A percentile compares a stretch with the other conserved stretches of the same genome.
phyloP scores from a whole-genome alignment of 2,329 filamentous ascomycete genomes.

The Aspergillus nomiae region DNA sequence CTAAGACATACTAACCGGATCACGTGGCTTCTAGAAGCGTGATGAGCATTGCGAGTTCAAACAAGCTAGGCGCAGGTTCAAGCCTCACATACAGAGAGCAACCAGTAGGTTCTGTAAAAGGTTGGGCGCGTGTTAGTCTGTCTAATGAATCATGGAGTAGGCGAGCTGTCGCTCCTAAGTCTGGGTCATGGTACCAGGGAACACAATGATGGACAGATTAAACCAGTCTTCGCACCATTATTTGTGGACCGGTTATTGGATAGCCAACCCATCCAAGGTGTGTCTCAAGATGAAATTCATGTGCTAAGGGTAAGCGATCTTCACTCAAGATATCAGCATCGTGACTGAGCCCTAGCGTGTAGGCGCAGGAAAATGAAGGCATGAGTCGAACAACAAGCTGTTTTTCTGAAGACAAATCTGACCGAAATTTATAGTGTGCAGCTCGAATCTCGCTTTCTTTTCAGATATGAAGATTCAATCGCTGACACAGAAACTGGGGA shows the following conservation, averaged over 20 bases:
- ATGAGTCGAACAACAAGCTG: background rate
- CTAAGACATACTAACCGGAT: background rate
- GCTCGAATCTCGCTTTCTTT: constrained; percentile 1
- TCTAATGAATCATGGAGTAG: background rate
- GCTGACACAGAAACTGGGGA: background rate
- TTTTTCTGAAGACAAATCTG: background rate
- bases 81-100: background rate
- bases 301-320: background rate
- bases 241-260: background rate
- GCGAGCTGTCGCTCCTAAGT: background rate
- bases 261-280: background rate
- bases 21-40: background rate
- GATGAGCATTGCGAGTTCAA: constrained; percentile 1
- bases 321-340: no score
- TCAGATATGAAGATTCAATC: background rate
- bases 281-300: no score
- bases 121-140: background rate
- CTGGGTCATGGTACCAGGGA: background rate
- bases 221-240: background rate
- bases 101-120: background rate
- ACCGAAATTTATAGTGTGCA: background rate
- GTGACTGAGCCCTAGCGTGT: background rate
- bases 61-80: background rate
- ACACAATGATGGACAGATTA: background rate
- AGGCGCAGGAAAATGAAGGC: background rate